Evolutionary conservation across 1,284 basidiomycete genomes (phyloP), one percentile per base, ranked within the genome.

Genomic region (Cerioporus squamosus): DNA sequence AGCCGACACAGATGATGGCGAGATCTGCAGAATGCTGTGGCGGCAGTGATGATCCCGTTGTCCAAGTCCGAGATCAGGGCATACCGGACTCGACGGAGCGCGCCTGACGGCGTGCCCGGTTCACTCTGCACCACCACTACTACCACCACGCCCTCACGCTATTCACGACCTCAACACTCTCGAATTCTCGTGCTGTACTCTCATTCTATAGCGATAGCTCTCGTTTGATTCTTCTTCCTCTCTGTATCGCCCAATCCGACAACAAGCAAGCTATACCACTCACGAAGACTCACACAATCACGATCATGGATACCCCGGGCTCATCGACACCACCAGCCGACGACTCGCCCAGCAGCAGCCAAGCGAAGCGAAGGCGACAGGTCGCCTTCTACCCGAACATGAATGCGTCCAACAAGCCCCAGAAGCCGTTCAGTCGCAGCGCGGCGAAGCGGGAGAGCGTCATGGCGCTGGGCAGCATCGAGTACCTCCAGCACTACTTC

Each of bases 361-460:
- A 17, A 9, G 26, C 26, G 26, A 29, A 29, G 26, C 26, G 26
- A 9, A 81, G 85, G 59, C 81, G 87, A 26, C 79, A 82, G 66
- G 85, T 88, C 4, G 87, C 90, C 5, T 87, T 90, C 69, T 93
- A 93, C 68, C 90, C 90, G 0, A 84, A 88, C 72, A 74, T 84
- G 67, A 90, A 88, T 70, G 78, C 87, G 14, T 72, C 79, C 9
- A 88, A 87, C 71, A 91, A 90, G 68, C 83, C 83, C 0, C 78
- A 84, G 72, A 93, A 93, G 65, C 90, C 90, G 8, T 94, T 94
- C 80, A 91, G 89, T 67, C 79, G 88, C 64, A 93, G 90, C 63
- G 93, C 93, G 3, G 90, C 91, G 6, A 93, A 93, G 75, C 82
- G 93, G 44, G 89, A 91, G 72, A 92, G 90, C 68, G 93, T 95